Base-by-base conservation (phyloP, 768 basidiomycete species). In the Collybia sordida region DNA sequence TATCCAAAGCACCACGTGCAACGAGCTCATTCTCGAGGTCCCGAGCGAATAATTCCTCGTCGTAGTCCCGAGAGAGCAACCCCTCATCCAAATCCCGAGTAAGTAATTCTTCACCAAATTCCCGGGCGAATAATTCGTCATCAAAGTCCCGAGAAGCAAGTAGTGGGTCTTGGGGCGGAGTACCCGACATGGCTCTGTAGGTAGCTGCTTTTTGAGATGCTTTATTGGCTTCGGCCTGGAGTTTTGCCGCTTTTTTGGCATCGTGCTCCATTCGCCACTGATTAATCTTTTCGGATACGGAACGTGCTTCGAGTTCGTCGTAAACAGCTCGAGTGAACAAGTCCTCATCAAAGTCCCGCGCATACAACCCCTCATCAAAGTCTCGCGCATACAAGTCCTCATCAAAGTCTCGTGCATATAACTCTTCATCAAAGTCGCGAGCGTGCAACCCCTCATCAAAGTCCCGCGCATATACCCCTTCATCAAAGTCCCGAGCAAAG, bases 271-370 rank as follows among this genome's bases (percentile, higher is more conserved):
- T 23, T 7, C 15, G 23, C 45, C 34, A 31, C 25, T 31, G 45
- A 31, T n/a, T 21, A 17, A 12, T 36, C 45, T 18, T 35, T 31
- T 15, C 45, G 31, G 35, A 18, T 14, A 15, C 3, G 7, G 45
- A 31, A 12, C 45, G 45, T 3, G 45, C 31, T 31, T 46, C 45
- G 25, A 46, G 45, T 36, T 46, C 27, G 18, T 43, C 31, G 9
- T 31, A 3, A 6, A 31, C 3, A 4, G 6, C 11, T 31, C 31
- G 9, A 3, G 31, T 12, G 11, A 31, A 31, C 31, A 31, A 4
- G 9, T 31, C 9, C 31, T 31, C 31, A 31, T 31, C 31, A 31
- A 31, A 31, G 31, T 31, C 31, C 9, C 31, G 31, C 31, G 31
- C 11, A 31, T 31, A 31, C 11, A 31, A 14, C 31, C 11, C 27